phyloP scores from a whole-genome alignment of 2,329 filamentous ascomycete genomes.

The Cytospora leucostoma region DNA sequence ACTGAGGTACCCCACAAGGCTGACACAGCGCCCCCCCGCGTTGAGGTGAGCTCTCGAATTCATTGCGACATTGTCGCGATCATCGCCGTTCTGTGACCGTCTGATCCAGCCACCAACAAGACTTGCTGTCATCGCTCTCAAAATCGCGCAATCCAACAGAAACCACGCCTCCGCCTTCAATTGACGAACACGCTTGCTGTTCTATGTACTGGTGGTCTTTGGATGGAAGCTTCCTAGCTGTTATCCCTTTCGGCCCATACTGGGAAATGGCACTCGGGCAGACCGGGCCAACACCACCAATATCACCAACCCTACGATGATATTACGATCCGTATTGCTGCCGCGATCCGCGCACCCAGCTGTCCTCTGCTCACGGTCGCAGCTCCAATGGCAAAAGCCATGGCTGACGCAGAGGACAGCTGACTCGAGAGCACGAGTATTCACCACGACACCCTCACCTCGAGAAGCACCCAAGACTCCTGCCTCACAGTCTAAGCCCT shows the following conservation, averaged over 20 bases:
- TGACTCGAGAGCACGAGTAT: slow-evolving; percentile 9
- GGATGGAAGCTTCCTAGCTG: not conserved
- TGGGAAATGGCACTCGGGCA: slow-evolving; percentile 10
- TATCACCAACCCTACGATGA: slow-evolving; percentile 12
- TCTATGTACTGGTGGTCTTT: not conserved
- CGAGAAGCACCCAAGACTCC: slow-evolving; percentile 13
- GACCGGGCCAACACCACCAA: not conserved
- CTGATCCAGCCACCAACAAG: not conserved
- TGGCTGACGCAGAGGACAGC: slow-evolving; percentile 11
- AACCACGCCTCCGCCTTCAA: not conserved
- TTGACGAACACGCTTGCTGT: not conserved
- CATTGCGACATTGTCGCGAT: not conserved
- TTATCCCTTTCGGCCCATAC: not conserved
- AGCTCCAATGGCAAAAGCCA: slow-evolving; percentile 16
- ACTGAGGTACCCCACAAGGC: not conserved
- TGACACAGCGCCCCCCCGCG: not conserved
- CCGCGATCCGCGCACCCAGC: slow-evolving; percentile 12
- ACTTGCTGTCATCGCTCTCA: not conserved
- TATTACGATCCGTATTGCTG: slow-evolving; percentile 19
- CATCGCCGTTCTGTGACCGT: not conserved
- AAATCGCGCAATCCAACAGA: not conserved
- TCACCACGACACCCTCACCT: slow-evolving; percentile 17
- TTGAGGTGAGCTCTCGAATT: not conserved
- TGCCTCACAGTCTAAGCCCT: not conserved
- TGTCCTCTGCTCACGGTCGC: slow-evolving; percentile 15